phyloP scores from a whole-genome alignment of 306 rosid species.

The Quercus bicolor region DNA sequence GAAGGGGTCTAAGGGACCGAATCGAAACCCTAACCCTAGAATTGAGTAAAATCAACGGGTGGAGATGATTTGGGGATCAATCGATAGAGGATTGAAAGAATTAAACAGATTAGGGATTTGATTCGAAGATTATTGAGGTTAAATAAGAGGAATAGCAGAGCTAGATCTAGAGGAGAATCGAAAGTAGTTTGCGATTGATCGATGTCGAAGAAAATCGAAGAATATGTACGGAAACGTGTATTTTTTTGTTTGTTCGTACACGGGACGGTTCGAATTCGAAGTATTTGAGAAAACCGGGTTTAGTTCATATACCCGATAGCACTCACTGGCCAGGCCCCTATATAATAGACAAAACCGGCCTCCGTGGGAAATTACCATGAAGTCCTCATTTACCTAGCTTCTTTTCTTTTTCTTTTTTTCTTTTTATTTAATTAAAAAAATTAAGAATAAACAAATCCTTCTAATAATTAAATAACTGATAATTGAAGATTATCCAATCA shows the following conservation, averaged over 20 bases:
- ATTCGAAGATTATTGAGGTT: constrained; percentile 17
- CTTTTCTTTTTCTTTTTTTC: background rate
- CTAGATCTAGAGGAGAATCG: constrained; percentile 14
- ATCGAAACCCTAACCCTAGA: constrained; percentile 51
- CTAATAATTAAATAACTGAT: too few species aligned
- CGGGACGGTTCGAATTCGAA: constrained; percentile 11
- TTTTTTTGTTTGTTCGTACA: background rate
- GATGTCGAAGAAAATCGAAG: background rate
- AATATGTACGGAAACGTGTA: constrained; percentile 29
- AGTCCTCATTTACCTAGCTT: background rate
- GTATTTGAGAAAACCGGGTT: constrained; percentile 24
- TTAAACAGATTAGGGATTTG: constrained; percentile 11
- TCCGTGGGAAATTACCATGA: background rate
- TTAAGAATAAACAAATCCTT: background rate
- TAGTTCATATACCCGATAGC: background rate
- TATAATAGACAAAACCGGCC: constrained; percentile 14
- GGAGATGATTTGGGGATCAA: constrained; percentile 27
- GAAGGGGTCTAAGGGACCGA: constrained; percentile 2
- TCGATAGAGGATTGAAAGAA: constrained; percentile 4
- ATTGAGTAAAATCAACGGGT: background rate
- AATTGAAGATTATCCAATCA: too few species aligned
- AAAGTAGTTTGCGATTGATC: constrained; percentile 11
- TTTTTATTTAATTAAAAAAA: background rate
- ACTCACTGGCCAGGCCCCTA: constrained; percentile 18
- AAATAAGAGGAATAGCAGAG: constrained; percentile 13